Evolutionary conservation across 768 basidiomycete genomes (phyloP).

Genomic region (Russula ochroleuca): DNA sequence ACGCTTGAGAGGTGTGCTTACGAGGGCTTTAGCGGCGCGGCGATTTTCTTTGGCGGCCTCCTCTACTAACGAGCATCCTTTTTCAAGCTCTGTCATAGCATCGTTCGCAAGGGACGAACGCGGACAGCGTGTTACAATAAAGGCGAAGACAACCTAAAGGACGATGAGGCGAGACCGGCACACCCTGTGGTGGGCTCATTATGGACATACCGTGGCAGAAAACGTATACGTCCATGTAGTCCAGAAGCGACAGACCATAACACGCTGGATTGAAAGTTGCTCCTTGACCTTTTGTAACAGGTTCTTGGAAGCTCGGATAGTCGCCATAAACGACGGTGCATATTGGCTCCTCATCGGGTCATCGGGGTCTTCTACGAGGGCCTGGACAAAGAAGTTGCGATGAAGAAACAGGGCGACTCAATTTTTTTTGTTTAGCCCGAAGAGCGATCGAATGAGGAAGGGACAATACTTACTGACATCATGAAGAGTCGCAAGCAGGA

Average conservation of each 20-base stretch:
- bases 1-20: slow-evolving; percentile 33
- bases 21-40: slow-evolving; percentile 61
- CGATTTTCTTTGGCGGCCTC: slow-evolving; percentile 56
- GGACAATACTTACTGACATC: slow-evolving; percentile 36
- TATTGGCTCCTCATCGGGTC: slow-evolving; percentile 49
- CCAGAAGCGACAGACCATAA: slow-evolving; percentile 51
- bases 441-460: slow-evolving; percentile 39
- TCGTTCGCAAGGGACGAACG: slow-evolving; percentile 59
- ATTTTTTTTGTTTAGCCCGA: neutral
- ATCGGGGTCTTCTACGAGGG: slow-evolving; percentile 44
- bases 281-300: slow-evolving; percentile 42
- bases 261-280: slow-evolving; percentile 44
- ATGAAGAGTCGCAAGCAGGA: slow-evolving; percentile 36
- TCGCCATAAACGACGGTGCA: slow-evolving; percentile 47
- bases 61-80: slow-evolving; percentile 60
- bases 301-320: slow-evolving; percentile 48
- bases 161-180: slow-evolving; percentile 20
- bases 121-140: slow-evolving; percentile 72
- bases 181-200: slow-evolving; percentile 33
- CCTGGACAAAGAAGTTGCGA: slow-evolving; percentile 54
- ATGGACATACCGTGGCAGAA: slow-evolving; percentile 51
- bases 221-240: slow-evolving; percentile 56
- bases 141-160: slow-evolving; percentile 67
- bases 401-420: slow-evolving; percentile 55
- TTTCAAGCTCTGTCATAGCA: slow-evolving; percentile 67